phyloP scores from a whole-genome alignment of 225 moss, liverwort and hornwort genomes.

The Anthoceros angustus region DNA sequence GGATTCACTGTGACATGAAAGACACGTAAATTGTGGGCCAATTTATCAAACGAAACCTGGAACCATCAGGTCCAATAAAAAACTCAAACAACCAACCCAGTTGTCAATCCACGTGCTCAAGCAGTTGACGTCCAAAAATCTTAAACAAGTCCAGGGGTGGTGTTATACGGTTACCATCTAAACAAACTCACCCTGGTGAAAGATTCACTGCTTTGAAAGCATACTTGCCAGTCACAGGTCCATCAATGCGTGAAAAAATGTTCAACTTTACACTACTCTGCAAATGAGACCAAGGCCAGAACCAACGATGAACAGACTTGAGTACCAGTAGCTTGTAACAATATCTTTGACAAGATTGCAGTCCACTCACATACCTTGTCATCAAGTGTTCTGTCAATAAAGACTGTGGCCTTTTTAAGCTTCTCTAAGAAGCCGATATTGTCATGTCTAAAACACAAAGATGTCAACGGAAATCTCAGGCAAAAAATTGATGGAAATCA shows the following conservation, averaged over 20 bases:
- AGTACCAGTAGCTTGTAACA: not conserved
- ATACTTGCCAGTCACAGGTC: slow-evolving; percentile 58
- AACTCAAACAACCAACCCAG: no score
- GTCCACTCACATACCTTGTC: slow-evolving; percentile 44
- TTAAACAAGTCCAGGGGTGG: not conserved
- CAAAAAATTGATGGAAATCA: not conserved
- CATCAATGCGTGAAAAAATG: slow-evolving; percentile 71
- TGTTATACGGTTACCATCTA: not conserved
- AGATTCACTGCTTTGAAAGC: slow-evolving; percentile 53
- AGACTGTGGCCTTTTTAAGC: slow-evolving; percentile 58
- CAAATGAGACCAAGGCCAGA: slow-evolving; percentile 3
- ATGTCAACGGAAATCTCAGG: not conserved
- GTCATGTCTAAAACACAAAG: slow-evolving; percentile 57
- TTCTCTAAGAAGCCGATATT: slow-evolving; percentile 67
- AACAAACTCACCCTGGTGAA: slow-evolving; percentile 52
- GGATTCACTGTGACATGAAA: slow-evolving; percentile 43
- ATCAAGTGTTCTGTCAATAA: slow-evolving; percentile 74
- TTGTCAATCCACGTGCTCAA: no score
- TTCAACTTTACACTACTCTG: slow-evolving; percentile 54
- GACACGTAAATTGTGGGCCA: not conserved
- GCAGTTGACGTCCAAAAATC: not conserved
- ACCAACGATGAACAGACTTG: not conserved
- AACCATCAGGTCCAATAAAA: no score
- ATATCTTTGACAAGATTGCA: slow-evolving; percentile 1
- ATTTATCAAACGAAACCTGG: no score